Evolutionary conservation across 495 filamentous ascomycete species (phyloP), one percentile per base, ranked within the genome.

Genomic region (Chaetomium tenue): DNA sequence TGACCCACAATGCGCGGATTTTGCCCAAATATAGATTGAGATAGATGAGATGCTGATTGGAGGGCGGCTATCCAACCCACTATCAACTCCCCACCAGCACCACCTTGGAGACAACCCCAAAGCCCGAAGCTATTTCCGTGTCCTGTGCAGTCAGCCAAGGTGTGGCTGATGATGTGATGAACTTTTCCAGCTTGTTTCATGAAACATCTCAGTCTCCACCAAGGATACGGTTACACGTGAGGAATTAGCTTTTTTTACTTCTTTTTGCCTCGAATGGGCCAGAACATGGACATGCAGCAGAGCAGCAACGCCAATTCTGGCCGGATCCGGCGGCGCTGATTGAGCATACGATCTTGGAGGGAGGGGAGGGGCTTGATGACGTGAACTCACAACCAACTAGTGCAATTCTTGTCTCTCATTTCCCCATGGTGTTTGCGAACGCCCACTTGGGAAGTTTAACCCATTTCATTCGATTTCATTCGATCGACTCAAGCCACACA

Each of bases 1-100:
- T 8, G 51, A 3, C 55, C 62, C 33, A 40, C 47, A 37, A 1
- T 25, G 40, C 55, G 37, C 5, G 51, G 46, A 48, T 55, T 58
- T 59, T 59, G 53, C 50, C 65, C 65, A 59, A 66, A 63, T 58
- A 59, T 66, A 66, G 12, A 46, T 50, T 13, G 3, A 18, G 23
- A 5, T 3, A 6, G 33, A 40, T 13, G 3, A 18, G 23, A 5
- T 3, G 7, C 11, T 66, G 65, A 66, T 63, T 66, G 65, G 65
- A 58, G 33, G 54, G 65, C 65, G 65, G 26, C 55, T 60, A 67
- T 25, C 22, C 50, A 63, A 13, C 11, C 37, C 16, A 7, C 25
- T 33, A 12, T 12, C 33, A 37, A n/a, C 39, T 8, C 25, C n/a
- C n/a, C 42, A 48, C 57, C 40, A 28, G 2, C 39, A 20, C 23